Evolutionary conservation across 1,284 basidiomycete species (phyloP), one percentile per base, ranked within the genome.

Genomic region (Chiua sp.): DNA sequence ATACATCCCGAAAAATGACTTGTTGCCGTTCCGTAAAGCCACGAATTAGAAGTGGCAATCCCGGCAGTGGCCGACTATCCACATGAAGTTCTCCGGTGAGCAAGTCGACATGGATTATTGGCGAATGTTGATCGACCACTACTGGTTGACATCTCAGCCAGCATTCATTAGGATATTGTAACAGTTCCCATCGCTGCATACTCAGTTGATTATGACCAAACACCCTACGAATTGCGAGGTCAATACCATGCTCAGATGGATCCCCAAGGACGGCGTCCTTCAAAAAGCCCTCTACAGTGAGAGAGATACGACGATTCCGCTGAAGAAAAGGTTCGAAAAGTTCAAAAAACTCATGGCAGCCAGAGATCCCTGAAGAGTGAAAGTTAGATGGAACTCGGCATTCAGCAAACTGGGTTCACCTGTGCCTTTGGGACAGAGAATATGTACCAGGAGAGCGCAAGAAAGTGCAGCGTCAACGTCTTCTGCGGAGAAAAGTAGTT

Each of bases 191-290:
- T 33, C 37, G 35, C n/a, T 51, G n/a, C 13, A 33, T n/a, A 20
- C 32, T n/a, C 15, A 33, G 50, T 15, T 16, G 32, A 26, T 26
- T 26, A 13, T 35, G 37, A 22, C 10, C 70, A 0, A 69, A 57
- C 80, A 77, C 60, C 2, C 53, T 49, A 4, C 33, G 2, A 4
- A 83, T 60, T 0, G 82, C 77, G 7, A 58, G n/a, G 56, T 81
- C 69, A 3, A 81, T 59, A 1, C 73, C 77, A 3, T 47, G 10
- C 15, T 59, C 32, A 26, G 56, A 37, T 0, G 22, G 5, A 7
- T 57, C 33, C 7, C n/a, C 8, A 4, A 32, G 48, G 20, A 75
- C 62, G 1, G 51, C 7, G 12, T 59, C 23, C 0, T 50, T 48
- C 4, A 77, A 30, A 7, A 39, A 18, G 2, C 52, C 37, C 54